These are phyloP conservation scores for Ilex asprella DNA, from an alignment of 257 asterid species.

Conservation along the genomic window DNA sequence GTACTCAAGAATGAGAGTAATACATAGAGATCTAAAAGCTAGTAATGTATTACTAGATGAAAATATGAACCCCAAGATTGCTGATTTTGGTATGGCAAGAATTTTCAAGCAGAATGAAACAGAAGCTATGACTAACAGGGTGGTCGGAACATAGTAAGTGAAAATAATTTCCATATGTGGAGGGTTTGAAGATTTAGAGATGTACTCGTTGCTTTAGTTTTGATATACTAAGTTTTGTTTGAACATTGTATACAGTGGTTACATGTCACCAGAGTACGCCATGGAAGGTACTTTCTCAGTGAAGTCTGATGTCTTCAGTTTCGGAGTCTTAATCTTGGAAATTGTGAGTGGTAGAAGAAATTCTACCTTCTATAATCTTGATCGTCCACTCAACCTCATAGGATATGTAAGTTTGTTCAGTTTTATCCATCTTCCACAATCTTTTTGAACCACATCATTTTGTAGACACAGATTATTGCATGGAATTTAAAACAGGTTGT, in stretches of 20 bases:
- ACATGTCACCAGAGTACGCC: background rate
- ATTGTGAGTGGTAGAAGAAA: slow-evolving; percentile 52
- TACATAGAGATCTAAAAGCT: too few relatives aligned
- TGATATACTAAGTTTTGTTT: too few relatives aligned
- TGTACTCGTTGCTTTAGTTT: background rate
- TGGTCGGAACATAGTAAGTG: slow-evolving; percentile 8
- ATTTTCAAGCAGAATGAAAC: slow-evolving; percentile 35
- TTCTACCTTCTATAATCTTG: slow-evolving; percentile 28
- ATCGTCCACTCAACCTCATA: background rate
- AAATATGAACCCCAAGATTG: slow-evolving; percentile 35
- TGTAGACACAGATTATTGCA: too few relatives aligned
- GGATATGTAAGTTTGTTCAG: slow-evolving; percentile 39
- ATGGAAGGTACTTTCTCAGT: slow-evolving; percentile 41
- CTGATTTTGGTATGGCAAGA: slow-evolving; percentile 65
- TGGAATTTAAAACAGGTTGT: too few relatives aligned
- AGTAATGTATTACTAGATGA: too few relatives aligned
- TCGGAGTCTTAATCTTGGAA: slow-evolving; percentile 51
- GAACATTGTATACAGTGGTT: too few relatives aligned
- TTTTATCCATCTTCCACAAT: too few relatives aligned
- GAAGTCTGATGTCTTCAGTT: slow-evolving; percentile 61
- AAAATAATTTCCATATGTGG: too few relatives aligned
- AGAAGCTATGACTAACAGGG: slow-evolving; percentile 45
- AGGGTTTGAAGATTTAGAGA: background rate
- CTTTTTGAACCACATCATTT: too few relatives aligned
- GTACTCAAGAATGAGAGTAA: too few relatives aligned